Evolutionary conservation across 2,329 filamentous ascomycete genomes (phyloP).

Genomic region (Coniochaeta sp.): DNA sequence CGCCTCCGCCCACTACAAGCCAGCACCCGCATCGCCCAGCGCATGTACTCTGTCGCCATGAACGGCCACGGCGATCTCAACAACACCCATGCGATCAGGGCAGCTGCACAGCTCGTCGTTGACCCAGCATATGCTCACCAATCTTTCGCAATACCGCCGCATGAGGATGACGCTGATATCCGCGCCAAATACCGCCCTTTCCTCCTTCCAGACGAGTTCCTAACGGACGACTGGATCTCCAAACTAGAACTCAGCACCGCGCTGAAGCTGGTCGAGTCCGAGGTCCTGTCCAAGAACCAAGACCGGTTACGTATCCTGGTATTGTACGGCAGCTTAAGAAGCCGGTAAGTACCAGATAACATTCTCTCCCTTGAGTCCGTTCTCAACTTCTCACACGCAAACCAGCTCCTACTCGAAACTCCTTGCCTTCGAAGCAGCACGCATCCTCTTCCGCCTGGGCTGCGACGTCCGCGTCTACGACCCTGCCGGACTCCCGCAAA

Average conservation of each 20-base stretch:
- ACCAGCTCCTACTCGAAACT: constrained; percentile 52
- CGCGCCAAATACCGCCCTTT: constrained; percentile 51
- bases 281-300: constrained; percentile 28
- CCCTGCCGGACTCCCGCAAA: constrained; percentile 51
- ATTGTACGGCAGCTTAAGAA: constrained; percentile 52
- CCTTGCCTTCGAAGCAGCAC: constrained; percentile 50
- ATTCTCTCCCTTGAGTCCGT: neutral
- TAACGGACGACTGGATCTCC: constrained; percentile 46
- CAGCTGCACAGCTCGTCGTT: constrained; percentile 7
- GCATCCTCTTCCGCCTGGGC: constrained; percentile 57
- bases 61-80: constrained; percentile 23
- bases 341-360: constrained; percentile 21
- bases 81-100: constrained; percentile 20
- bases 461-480: constrained; percentile 60
- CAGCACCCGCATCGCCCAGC: neutral
- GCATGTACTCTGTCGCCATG: neutral
- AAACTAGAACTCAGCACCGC: constrained; percentile 47
- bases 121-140: constrained; percentile 17
- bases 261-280: constrained; percentile 38
- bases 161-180: constrained; percentile 38
- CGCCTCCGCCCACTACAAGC: neutral
- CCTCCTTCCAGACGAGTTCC: constrained; percentile 31
- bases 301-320: constrained; percentile 48
- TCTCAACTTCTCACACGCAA: neutral
- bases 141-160: constrained; percentile 34